Percentiles rank a stretch among this genome's conserved stretches.
phyloP scores from a whole-genome alignment of 2,329 filamentous ascomycete genomes.

The Curvularia hawaiiensis region DNA sequence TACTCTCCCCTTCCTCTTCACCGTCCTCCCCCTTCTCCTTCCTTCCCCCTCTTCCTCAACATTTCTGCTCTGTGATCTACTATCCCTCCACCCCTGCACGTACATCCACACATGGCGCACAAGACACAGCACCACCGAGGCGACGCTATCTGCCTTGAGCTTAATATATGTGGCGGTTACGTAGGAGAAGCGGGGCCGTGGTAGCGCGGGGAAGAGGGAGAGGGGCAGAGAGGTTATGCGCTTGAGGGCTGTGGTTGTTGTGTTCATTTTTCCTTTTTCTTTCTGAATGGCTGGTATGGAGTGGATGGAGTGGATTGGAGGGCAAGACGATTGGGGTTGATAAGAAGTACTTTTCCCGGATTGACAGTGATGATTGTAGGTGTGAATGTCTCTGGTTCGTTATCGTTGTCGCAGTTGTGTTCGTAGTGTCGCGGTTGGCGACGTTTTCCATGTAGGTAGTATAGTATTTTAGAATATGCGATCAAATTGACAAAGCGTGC shows the following conservation, averaged over 20 bases:
- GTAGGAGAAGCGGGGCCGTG: slow-evolving; percentile 13
- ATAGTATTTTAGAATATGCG: neutral
- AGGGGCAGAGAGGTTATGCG: neutral
- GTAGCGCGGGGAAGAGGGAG: neutral
- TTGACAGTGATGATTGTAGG: neutral
- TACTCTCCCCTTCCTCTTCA: neutral
- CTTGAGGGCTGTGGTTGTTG: neutral
- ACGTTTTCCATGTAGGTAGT: neutral
- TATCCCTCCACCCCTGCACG: slow-evolving; percentile 11
- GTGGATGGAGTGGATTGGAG: neutral
- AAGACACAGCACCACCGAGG: slow-evolving; percentile 15
- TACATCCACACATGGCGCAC: slow-evolving; percentile 10
- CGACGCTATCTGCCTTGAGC: slow-evolving; percentile 24
- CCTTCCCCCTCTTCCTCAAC: neutral
- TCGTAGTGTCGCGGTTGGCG: too few relatives aligned
- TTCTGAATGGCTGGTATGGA: too few relatives aligned
- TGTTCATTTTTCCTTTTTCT: neutral
- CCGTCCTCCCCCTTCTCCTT: neutral
- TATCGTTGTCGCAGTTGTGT: neutral
- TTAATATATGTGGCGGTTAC: slow-evolving; percentile 21
- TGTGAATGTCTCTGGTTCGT: neutral
- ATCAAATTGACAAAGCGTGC: too few relatives aligned
- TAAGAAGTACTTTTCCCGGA: neutral
- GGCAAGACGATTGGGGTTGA: too few relatives aligned
- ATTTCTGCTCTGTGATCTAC: neutral